A percentile compares a stretch with the other conserved stretches of the same genome.
phyloP scores from a whole-genome alignment of 2,329 filamentous ascomycete species.

The Phyllosticta citribraziliensis region DNA sequence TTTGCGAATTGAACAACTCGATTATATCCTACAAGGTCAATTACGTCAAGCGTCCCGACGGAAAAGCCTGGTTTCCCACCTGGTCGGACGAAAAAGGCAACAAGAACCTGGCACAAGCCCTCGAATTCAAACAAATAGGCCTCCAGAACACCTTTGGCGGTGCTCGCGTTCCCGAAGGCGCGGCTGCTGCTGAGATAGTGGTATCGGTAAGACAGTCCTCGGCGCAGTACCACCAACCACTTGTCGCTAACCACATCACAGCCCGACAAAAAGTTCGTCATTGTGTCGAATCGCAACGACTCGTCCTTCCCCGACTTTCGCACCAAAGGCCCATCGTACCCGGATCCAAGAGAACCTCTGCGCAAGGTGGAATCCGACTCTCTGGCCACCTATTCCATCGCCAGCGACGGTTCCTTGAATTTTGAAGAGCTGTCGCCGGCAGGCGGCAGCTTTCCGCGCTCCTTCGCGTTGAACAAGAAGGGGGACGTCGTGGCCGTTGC shows the following conservation, averaged over 20 bases:
- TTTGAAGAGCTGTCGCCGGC: slow-evolving; percentile 51
- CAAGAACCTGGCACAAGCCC: too few species aligned
- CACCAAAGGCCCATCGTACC: slow-evolving; percentile 20
- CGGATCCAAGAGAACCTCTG: slow-evolving; percentile 26
- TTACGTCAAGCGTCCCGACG: slow-evolving; percentile 34
- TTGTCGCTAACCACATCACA: slow-evolving; percentile 5
- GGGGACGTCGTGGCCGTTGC: slow-evolving; percentile 57
- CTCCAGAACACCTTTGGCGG: slow-evolving; percentile 32
- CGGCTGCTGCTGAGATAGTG: slow-evolving; percentile 45
- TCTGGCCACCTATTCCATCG: slow-evolving; percentile 52
- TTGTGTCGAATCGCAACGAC: slow-evolving; percentile 60
- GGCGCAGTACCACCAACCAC: too few species aligned
- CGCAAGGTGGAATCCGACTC: slow-evolving; percentile 41
- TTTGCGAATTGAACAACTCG: slow-evolving; percentile 51
- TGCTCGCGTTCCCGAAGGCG: slow-evolving; percentile 21
- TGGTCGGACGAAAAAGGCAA: too few species aligned
- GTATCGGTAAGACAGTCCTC: slow-evolving; percentile 38
- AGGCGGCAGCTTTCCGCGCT: slow-evolving; percentile 56
- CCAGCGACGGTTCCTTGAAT: slow-evolving; percentile 45
- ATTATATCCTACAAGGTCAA: slow-evolving; percentile 48
- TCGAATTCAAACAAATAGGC: slow-evolving; percentile 41
- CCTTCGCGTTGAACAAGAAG: slow-evolving; percentile 56
- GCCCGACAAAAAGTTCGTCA: slow-evolving; percentile 48
- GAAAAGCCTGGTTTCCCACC: too few species aligned
- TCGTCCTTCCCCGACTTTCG: slow-evolving; percentile 35